These are phyloP conservation scores for Candida mesenterica DNA, from an alignment of 1,139 yeast species.

Conservation along the genomic window DNA sequence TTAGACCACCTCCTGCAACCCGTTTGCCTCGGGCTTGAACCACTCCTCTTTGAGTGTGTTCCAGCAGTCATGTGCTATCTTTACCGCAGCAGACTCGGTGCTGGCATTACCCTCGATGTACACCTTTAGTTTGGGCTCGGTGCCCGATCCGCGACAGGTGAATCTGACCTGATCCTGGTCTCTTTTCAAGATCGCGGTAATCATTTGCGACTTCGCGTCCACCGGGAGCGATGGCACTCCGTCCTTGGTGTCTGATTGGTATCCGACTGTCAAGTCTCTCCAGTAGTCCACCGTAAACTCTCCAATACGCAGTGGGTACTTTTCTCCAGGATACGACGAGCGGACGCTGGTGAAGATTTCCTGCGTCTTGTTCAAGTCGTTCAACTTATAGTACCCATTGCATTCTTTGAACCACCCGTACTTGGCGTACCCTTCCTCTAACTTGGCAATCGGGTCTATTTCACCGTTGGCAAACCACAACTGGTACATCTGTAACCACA, in stretches of 20 bases:
- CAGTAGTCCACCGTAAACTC: conserved; percentile 56
- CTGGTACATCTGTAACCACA: conserved; percentile 73
- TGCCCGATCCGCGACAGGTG: conserved; percentile 92
- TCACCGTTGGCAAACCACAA: conserved; percentile 41
- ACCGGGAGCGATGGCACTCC: conserved; percentile 64
- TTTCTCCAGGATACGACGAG: conserved; percentile 31
- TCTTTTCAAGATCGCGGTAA: conserved; percentile 55
- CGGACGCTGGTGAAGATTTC: conserved; percentile 52
- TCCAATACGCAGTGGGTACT: conserved; percentile 49
- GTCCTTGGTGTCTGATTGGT: conserved; percentile 64
- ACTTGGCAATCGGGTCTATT: conserved; percentile 41
- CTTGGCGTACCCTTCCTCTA: conserved; percentile 56
- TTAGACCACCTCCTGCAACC: conserved; percentile 39
- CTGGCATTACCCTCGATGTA: conserved; percentile 75
- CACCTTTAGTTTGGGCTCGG: conserved; percentile 92
- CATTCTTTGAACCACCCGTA: conserved; percentile 83
- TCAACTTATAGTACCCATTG: conserved; percentile 80
- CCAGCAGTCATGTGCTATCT: conserved; percentile 71
- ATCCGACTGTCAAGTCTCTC: conserved; percentile 86
- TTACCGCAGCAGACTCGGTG: conserved; percentile 43
- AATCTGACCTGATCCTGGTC: conserved; percentile 52
- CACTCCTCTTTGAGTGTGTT: conserved; percentile 49
- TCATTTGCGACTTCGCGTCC: conserved; percentile 80
- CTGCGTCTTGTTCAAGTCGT: conserved; percentile 51
- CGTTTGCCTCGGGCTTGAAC: conserved; percentile 54